Evolutionary conservation across 306 rosid species (phyloP).

Genomic region (Trifolium fragiferum): DNA sequence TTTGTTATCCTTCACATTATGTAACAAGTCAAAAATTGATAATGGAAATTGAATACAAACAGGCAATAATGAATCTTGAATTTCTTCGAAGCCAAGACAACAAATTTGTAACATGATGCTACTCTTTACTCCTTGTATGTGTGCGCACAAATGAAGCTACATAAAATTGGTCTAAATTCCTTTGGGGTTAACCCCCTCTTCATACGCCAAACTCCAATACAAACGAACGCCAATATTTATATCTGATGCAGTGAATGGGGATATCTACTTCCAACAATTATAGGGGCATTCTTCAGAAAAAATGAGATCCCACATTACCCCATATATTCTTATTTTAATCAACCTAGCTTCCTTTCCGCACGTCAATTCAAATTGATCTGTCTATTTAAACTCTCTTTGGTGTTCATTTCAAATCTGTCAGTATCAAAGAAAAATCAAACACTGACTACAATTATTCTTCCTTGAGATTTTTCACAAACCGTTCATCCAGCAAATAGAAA

Average conservation of each 20-base stretch:
- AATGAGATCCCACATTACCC: slow-evolving; percentile 46
- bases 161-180: slow-evolving; percentile 45
- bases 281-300: slow-evolving; percentile 41
- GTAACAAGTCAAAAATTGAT: slow-evolving; percentile 49
- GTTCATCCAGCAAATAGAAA: slow-evolving; percentile 24
- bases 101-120: slow-evolving; percentile 49
- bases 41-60: slow-evolving; percentile 42
- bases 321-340: slow-evolving; percentile 53
- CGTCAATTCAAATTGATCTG: slow-evolving; percentile 49
- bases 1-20: slow-evolving; percentile 44
- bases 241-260: slow-evolving; percentile 45
- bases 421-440: slow-evolving; percentile 30
- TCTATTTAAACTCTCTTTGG: slow-evolving; percentile 29
- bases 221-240: slow-evolving; percentile 40
- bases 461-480: slow-evolving; percentile 6
- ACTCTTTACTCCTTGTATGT: slow-evolving; percentile 48
- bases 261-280: slow-evolving; percentile 39
- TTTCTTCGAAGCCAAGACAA: slow-evolving; percentile 49
- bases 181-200: slow-evolving; percentile 45
- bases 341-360: slow-evolving; percentile 46
- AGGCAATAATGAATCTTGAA: slow-evolving; percentile 45
- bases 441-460: slow-evolving; percentile 7
- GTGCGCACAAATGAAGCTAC: slow-evolving; percentile 50
- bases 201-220: slow-evolving; percentile 43
- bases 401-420: slow-evolving; percentile 57